Evolutionary conservation across 2,329 filamentous ascomycete species (phyloP).

Genomic region (Neopestalotiopsis sp.): DNA sequence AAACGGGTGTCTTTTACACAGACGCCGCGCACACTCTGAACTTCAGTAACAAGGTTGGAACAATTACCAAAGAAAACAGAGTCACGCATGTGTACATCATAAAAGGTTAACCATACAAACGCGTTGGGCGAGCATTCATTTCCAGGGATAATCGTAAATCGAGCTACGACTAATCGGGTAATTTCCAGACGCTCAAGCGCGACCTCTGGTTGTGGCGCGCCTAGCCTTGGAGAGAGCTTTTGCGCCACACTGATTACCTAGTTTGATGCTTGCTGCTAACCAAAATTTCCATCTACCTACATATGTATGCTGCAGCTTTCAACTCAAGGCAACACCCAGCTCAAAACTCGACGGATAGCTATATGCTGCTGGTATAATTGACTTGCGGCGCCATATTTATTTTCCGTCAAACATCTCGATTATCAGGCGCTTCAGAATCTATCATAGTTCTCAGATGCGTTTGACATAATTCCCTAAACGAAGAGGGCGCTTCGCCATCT

Average conservation of each 20-base stretch:
- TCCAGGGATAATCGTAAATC: neutral
- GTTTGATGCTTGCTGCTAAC: conserved; percentile 8
- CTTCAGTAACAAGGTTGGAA: neutral
- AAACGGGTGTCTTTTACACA: too few relatives aligned
- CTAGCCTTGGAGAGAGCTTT: neutral
- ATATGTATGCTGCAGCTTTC: neutral
- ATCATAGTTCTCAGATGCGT: conserved; percentile 29
- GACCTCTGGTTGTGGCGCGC: conserved; percentile 5
- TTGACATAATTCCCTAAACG: conserved; percentile 24
- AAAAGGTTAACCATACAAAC: neutral
- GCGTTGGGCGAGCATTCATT: neutral
- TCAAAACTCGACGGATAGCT: neutral
- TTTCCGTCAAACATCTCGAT: neutral
- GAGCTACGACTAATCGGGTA: conserved; percentile 5
- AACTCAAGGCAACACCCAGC: conserved; percentile 8
- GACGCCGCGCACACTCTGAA: too few relatives aligned
- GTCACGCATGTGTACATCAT: too few relatives aligned
- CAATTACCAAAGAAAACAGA: neutral
- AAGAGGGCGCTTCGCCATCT: conserved; percentile 34
- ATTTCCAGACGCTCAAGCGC: neutral
- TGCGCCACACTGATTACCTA: conserved; percentile 9
- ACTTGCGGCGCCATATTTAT: neutral
- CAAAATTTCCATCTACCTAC: conserved; percentile 19
- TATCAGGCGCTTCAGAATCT: neutral
- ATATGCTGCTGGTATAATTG: neutral